These are phyloP conservation scores for Aspergillus aculeatus DNA, from an alignment of 2,329 filamentous ascomycete species.

Conservation along the genomic window DNA sequence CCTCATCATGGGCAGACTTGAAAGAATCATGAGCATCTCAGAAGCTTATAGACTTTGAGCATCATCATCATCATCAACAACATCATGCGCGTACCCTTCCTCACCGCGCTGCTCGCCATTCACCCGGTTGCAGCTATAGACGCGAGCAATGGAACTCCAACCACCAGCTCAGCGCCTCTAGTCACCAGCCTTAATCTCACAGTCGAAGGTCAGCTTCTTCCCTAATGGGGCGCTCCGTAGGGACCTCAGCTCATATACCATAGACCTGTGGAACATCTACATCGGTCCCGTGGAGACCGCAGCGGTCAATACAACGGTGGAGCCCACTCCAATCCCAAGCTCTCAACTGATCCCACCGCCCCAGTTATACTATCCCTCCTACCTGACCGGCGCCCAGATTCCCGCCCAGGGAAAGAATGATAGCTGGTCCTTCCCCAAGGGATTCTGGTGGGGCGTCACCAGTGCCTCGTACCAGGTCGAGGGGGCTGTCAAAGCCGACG, in stretches of 20 bases:
- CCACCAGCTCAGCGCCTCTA: not conserved
- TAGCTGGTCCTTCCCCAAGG: not conserved
- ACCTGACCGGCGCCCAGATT: not conserved
- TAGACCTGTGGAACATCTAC: not conserved
- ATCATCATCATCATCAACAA: not conserved
- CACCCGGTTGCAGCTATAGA: not conserved
- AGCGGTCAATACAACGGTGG: not conserved
- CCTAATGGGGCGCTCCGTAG: no score
- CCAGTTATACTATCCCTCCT: constrained; percentile 1
- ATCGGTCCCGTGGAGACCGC: not conserved
- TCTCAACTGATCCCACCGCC: not conserved
- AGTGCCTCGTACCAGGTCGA: constrained; percentile 44
- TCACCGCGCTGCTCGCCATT: not conserved
- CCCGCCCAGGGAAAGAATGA: not conserved
- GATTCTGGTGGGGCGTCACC: constrained; percentile 42
- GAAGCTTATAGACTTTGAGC: not conserved
- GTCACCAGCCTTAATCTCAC: not conserved
- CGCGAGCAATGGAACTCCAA: not conserved
- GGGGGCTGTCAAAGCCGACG: constrained; percentile 41
- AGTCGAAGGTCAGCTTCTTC: not conserved
- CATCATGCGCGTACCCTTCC: not conserved
- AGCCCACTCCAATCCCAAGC: constrained; percentile 1
- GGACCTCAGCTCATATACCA: not conserved
- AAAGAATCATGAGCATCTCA: not conserved
- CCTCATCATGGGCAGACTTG: not conserved